These are phyloP conservation scores for Penicillium concentricum DNA, from an alignment of 2,329 filamentous ascomycete species.

Conservation along the genomic window DNA sequence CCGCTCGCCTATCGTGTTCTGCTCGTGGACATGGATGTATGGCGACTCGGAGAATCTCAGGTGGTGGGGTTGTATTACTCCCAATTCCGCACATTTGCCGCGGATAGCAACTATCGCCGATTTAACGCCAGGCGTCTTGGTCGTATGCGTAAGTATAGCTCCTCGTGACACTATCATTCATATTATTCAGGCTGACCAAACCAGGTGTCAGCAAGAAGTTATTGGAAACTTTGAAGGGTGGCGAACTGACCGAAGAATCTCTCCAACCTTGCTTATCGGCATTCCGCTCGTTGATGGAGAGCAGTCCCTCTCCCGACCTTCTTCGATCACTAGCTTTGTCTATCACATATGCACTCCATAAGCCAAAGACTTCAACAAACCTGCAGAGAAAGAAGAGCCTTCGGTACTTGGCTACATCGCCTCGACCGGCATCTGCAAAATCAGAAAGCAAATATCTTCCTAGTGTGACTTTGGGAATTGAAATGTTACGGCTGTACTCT, in stretches of 20 bases:
- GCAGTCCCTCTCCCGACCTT: slow-evolving; percentile 78
- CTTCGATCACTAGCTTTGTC: slow-evolving; percentile 86
- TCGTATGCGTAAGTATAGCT: slow-evolving; percentile 72
- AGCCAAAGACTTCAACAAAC: slow-evolving; percentile 47
- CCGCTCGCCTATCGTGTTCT: slow-evolving; percentile 90
- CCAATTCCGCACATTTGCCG: slow-evolving; percentile 84
- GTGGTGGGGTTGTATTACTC: slow-evolving; percentile 89
- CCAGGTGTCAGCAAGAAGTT: slow-evolving; percentile 84
- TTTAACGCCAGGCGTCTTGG: slow-evolving; percentile 87
- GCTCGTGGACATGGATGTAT: slow-evolving; percentile 88
- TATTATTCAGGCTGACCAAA: slow-evolving; percentile 17
- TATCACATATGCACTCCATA: slow-evolving; percentile 87
- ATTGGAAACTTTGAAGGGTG: slow-evolving; percentile 84
- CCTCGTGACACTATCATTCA: neutral
- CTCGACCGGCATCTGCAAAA: slow-evolving; percentile 35
- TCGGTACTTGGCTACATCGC: slow-evolving; percentile 33
- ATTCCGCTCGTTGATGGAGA: slow-evolving; percentile 75
- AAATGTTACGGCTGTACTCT: slow-evolving; percentile 74
- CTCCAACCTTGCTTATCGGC: slow-evolving; percentile 75
- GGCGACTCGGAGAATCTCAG: slow-evolving; percentile 73
- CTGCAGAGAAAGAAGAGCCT: slow-evolving; percentile 49
- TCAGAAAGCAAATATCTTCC: slow-evolving; percentile 42
- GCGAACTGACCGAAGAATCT: slow-evolving; percentile 69
- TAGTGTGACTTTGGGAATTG: slow-evolving; percentile 70
- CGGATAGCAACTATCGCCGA: slow-evolving; percentile 85